Evolutionary conservation across 805 yeast genomes (phyloP), one percentile per base, ranked within the genome.

Genomic region (Zygoascus tannicola): DNA sequence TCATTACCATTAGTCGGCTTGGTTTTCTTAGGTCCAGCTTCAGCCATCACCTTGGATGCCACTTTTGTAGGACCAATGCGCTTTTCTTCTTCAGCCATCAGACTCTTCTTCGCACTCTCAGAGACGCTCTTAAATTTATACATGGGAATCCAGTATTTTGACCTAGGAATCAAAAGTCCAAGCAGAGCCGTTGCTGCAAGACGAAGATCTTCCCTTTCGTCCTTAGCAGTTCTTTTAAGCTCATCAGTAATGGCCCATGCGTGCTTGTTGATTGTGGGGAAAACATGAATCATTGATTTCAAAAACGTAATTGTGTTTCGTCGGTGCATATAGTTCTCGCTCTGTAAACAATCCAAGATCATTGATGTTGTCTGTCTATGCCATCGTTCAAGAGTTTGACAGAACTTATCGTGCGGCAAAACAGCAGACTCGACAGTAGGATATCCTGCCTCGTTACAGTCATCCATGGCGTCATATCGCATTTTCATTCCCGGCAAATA

Each of bases 201-300:
- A 55, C 76, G 82, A 53, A 88, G 70, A 61, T 88, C 97, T 44
- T 84, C 88, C 50, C 97, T 73, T 50, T 88, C 97, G 0, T 59
- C 55, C 3, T 59, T 49, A 5, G 75, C 56, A 1, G 55, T 52
- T 26, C 30, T 26, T 23, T 74, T 69, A 28, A 88, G 64, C 8
- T 68, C 60, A 3, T 59, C 63, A 5, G 71, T 60, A 1, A 87
- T 56, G 4, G 56, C 45, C 44, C 74, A 76, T 28, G 86, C 80
- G 45, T 84, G 88, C 22, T 73, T 78, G 41, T 77, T 78, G 12
- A 84, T 73, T 8, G 70, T 65, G 0, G 96, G 95, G 57, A 76
- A 86, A 14, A 73, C 70, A 2, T 72, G 70, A 16, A 80, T 63
- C 36, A 81, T 62, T 51, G 77, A 78, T 56, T 81, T 85, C 66